Evolutionary conservation across 2,329 filamentous ascomycete species (phyloP), one percentile per base, ranked within the genome.

Genomic region (Ambrosiella beaveri): DNA sequence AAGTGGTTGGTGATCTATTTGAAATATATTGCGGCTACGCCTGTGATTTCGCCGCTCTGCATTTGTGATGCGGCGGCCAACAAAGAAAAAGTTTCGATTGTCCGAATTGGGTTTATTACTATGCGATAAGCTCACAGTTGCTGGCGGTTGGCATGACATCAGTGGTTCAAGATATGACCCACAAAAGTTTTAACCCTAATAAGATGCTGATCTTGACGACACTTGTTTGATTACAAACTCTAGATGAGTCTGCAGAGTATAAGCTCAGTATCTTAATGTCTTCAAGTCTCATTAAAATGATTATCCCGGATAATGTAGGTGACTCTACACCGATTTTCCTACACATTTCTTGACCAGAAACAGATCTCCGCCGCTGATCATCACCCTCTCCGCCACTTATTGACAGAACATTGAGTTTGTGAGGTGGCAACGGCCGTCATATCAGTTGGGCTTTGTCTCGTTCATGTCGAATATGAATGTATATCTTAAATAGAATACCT

Each of bases 1-100:
- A 15, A 5, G 0, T 27, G 13, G 36, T 8, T 38, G 12, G 15
- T 17, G 36, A 15, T n/a, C 35, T 13, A 54, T 15, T 55, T 35
- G 19, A 27, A 36, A 39, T 17, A 2, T 15, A 36, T 9, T 54
- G 52, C 52, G 13, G 15, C 1, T 40, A 15, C 19, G 15, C 44
- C 8, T 54, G 2, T n/a, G 52, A n/a, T 19, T n/a, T 12, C 19
- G 35, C 7, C 7, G 17, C 15, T 54, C 35, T 54, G n/a, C 36
- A 36, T 15, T 15, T 54, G n/a, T 5, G 39, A 19, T 27, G 6
- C 8, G 6, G 9, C 27, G 13, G 13, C 47, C 12, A 27, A 3
- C 27, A 55, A 55, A 55, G 45, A 55, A 55, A 55, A 55, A 36
- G 38, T 35, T 41, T 55, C 40, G 39, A 35, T 44, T 19, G 27